Evolutionary conservation across 306 rosid species (phyloP).

Genomic region (Quercus aquifolioides): DNA sequence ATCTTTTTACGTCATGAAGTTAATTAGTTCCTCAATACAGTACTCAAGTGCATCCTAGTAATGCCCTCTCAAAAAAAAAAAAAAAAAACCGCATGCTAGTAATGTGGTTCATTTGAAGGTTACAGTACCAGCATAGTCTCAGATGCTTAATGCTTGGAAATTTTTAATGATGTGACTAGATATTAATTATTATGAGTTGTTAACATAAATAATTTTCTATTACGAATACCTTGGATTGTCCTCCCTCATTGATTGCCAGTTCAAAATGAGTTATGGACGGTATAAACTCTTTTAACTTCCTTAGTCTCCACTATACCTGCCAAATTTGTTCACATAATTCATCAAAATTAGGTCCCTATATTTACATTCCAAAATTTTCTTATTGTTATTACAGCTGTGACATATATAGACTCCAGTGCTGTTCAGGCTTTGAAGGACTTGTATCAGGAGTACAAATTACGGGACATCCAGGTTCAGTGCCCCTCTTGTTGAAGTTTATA

Average conservation of each 20-base stretch:
- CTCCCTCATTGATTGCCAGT: neutral
- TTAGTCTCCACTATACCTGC: neutral
- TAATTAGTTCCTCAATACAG: too few species aligned
- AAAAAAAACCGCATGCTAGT: too few species aligned
- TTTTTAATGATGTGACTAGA: too few species aligned
- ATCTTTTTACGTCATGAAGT: too few species aligned
- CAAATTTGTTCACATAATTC: conserved; percentile 10
- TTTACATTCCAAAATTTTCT: conserved; percentile 13
- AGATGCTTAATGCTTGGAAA: too few species aligned
- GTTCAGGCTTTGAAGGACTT: conserved; percentile 91
- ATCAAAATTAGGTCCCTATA: neutral
- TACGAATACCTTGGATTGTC: neutral
- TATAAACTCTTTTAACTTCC: neutral
- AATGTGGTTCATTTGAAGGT: too few species aligned
- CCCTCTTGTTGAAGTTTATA: neutral
- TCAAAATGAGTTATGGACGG: neutral
- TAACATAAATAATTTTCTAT: neutral
- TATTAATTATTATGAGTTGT: too few species aligned
- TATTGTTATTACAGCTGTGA: conserved; percentile 69
- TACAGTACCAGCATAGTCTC: too few species aligned
- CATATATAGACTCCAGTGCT: conserved; percentile 92
- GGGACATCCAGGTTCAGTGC: conserved; percentile 71
- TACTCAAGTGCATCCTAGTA: too few species aligned
- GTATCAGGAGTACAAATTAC: conserved; percentile 81
- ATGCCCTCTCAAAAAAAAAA: too few species aligned